A percentile compares a stretch with the other conserved stretches of the same genome.
phyloP scores from a whole-genome alignment of 2,329 filamentous ascomycete species.

The Colletotrichum sp. region DNA sequence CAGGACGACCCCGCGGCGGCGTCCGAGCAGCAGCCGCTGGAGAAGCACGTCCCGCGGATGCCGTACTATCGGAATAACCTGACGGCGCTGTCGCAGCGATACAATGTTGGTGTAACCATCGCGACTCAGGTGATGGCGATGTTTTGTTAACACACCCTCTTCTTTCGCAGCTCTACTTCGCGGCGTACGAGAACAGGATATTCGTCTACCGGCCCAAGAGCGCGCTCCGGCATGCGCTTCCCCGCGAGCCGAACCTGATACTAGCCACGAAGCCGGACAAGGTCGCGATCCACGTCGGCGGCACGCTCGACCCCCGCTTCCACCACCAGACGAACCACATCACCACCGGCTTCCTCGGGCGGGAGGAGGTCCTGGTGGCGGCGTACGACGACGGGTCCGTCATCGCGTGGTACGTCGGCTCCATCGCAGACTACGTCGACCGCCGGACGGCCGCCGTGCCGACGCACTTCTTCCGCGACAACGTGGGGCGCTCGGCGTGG shows the following conservation, averaged over 20 bases:
- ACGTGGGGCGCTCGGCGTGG: conserved; percentile 84
- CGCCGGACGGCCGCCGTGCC: conserved; percentile 25
- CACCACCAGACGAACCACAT: conserved; percentile 74
- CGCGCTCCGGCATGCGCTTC: conserved; percentile 52
- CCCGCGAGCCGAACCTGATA: conserved; percentile 52
- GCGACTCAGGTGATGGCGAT: not conserved
- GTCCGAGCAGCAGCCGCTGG: not conserved
- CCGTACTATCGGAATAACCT: conserved; percentile 58
- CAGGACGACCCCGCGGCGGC: not conserved
- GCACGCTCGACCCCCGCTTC: conserved; percentile 54
- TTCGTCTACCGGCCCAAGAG: conserved; percentile 60
- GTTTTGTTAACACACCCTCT: not conserved
- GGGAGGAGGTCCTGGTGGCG: conserved; percentile 71
- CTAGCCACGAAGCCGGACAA: conserved; percentile 49
- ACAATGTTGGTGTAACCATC: conserved; percentile 49
- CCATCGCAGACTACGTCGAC: conserved; percentile 51
- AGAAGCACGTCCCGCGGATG: conserved; percentile 26
- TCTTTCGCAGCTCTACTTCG: conserved; percentile 60
- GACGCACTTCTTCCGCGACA: conserved; percentile 72
- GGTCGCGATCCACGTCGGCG: conserved; percentile 45
- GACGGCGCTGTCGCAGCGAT: conserved; percentile 61
- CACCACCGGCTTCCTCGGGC: conserved; percentile 71
- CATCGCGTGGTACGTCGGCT: conserved; percentile 69
- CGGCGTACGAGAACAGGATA: conserved; percentile 61
- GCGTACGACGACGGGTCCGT: conserved; percentile 80